phyloP scores from a whole-genome alignment of 345 rosid genomes.

The Hevea brasiliensis region DNA sequence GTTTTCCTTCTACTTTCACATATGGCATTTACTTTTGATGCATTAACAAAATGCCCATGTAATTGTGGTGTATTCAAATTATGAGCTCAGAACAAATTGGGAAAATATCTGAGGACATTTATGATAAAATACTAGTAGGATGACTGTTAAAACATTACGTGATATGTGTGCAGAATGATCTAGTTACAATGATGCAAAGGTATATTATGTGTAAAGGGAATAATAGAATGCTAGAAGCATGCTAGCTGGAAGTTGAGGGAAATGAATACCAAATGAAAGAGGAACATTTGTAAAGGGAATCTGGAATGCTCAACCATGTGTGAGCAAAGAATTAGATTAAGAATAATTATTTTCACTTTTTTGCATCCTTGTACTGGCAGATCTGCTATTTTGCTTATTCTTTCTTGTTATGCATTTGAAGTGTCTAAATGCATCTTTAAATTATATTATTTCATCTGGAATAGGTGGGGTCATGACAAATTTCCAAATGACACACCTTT shows the following conservation, averaged over 20 bases:
- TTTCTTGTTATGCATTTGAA: not conserved
- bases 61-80: not conserved
- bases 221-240: not conserved
- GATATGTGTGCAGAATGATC: not conserved
- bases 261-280: not conserved
- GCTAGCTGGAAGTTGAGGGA: not conserved
- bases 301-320: not conserved
- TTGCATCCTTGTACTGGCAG: not conserved
- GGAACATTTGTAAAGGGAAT: not conserved
- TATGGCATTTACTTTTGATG: not conserved
- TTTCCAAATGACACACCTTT: constrained; percentile 87
- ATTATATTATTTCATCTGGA: constrained; percentile 8
- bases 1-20: no score
- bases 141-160: not conserved
- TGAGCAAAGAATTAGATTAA: not conserved
- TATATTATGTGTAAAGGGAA: not conserved
- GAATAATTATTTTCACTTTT: not conserved
- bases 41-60: not conserved
- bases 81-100: not conserved
- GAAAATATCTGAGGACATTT: not conserved
- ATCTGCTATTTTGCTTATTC: not conserved
- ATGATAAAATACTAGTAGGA: not conserved
- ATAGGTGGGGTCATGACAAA: constrained; percentile 92
- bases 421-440: not conserved
- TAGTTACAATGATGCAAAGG: not conserved